A percentile compares a stretch with the other conserved stretches of the same genome.
These are phyloP conservation scores for Neurospora sp. DNA, from an alignment of 495 filamentous ascomycete species.

Conservation along the genomic window DNA sequence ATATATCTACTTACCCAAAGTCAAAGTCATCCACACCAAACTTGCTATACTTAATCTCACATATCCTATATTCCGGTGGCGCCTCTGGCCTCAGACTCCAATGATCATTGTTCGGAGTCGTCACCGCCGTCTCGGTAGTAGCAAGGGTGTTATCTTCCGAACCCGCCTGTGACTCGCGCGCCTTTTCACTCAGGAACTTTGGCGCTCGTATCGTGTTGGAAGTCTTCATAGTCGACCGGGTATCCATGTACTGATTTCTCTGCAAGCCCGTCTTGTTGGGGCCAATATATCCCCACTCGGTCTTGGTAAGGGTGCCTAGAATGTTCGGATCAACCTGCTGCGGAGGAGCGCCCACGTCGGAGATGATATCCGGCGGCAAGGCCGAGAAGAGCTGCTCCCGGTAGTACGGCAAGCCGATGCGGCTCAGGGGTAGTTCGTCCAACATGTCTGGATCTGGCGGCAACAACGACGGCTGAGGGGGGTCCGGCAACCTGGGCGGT, in stretches of 20 bases:
- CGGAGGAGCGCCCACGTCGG: slow-evolving; percentile 76
- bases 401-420: slow-evolving; percentile 88
- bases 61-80: slow-evolving; percentile 74
- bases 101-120: slow-evolving; percentile 47
- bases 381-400: slow-evolving; percentile 77
- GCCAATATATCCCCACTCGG: slow-evolving; percentile 63
- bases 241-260: slow-evolving; percentile 78
- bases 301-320: slow-evolving; percentile 53
- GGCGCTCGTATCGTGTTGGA: slow-evolving; percentile 51
- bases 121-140: slow-evolving; percentile 53
- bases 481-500: slow-evolving; percentile 68
- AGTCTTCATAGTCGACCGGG: slow-evolving; percentile 48
- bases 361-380: slow-evolving; percentile 74
- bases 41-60: slow-evolving; percentile 94
- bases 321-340: slow-evolving; percentile 64
- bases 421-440: slow-evolving; percentile 50
- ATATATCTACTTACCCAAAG: slow-evolving; percentile 55
- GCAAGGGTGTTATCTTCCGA: slow-evolving; percentile 35
- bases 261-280: slow-evolving; percentile 62
- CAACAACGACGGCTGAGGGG: slow-evolving; percentile 29
- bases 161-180: slow-evolving; percentile 51
- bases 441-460: slow-evolving; percentile 50
- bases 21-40: slow-evolving; percentile 98
- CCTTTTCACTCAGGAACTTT: slow-evolving; percentile 90
- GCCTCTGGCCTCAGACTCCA: slow-evolving; percentile 62